These are phyloP conservation scores for Fusarium solani-melongenae DNA, from an alignment of 2,329 filamentous ascomycete genomes.

Conservation along the genomic window DNA sequence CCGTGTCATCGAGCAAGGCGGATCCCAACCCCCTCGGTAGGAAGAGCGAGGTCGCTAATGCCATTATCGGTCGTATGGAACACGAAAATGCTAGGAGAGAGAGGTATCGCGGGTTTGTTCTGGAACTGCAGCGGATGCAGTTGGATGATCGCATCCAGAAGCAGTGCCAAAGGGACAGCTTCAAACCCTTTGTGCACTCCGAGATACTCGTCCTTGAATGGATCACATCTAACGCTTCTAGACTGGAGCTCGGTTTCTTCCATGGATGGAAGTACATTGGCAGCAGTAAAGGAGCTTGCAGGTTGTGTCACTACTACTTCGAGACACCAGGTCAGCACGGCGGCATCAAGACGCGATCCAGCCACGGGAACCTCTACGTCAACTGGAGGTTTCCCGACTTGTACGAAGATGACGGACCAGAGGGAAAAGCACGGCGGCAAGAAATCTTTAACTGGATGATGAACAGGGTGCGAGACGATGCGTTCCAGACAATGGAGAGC, in stretches of 20 bases:
- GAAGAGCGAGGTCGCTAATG: constrained; percentile 27
- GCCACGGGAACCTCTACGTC: constrained; percentile 53
- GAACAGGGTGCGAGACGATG: constrained; percentile 42
- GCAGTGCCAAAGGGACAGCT: constrained; percentile 13
- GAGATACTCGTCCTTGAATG: constrained; percentile 49
- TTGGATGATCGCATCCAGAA: constrained; percentile 40
- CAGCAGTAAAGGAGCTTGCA: constrained; percentile 54
- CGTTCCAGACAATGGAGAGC: constrained; percentile 42
- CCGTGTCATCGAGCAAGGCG: constrained; percentile 41
- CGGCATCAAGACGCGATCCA: constrained; percentile 42
- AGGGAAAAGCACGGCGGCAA: constrained; percentile 21
- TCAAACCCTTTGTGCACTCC: constrained; percentile 49
- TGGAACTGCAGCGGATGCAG: constrained; percentile 35
- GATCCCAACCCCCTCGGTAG: constrained; percentile 26
- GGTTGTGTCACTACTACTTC: constrained; percentile 54
- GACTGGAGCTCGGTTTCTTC: constrained; percentile 43
- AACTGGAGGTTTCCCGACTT: constrained; percentile 53
- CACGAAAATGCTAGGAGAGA: not conserved
- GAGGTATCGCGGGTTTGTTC: constrained; percentile 17
- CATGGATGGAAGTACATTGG: constrained; percentile 51
- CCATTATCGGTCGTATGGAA: constrained; percentile 41
- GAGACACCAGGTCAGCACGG: constrained; percentile 22
- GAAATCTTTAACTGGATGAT: constrained; percentile 43
- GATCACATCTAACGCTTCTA: constrained; percentile 26
- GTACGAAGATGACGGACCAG: constrained; percentile 6